Base-by-base conservation (phyloP, 345 rosid species). In the Eucalyptus virginea region DNA sequence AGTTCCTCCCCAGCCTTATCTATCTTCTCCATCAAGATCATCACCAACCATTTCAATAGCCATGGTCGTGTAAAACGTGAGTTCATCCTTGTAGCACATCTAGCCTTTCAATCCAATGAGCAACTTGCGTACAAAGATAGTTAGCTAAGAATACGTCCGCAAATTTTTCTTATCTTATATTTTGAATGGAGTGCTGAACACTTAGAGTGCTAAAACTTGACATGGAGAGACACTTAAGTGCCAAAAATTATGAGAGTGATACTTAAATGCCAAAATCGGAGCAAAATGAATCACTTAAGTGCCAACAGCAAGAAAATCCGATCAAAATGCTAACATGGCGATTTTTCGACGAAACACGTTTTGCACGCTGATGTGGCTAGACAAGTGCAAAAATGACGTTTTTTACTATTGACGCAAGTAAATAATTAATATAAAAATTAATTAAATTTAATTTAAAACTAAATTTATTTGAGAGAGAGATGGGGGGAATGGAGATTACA, bases 351-450 rank as follows among this genome's bases (percentile, higher is more conserved):
- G 3, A 50, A 6, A 6, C 7, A 6, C 52, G 0, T 50, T 16
- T 15, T 50, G 19, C 52, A 48, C 0, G 3, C 7, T 0, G 19
- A 50, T 2, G 5, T 48, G 50, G 15, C 16, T 48, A 48, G 50
- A 48, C 1, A 48, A 48, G 50, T 48, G 50, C 1, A 48, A 48
- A 13, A 48, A 48, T 48, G 50, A 48, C 2, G 16, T 13, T 1
- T 48, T 48, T 48, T 48, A 1, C 3, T 48, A 5, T 15, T 1
- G 0, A 48, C 16, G 2, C 16, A 0, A 0, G 50, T 48, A 16
- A 50, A 50, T 16, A 50, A 50, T 50, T 16, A 50, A 15, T 15
- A 15, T 50, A 50, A 50, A 6, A 50, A 2, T 50, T 15, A 50
- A 50, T 50, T 50, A 5, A 2, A 50, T 16, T 50, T 0, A 15